Evolutionary conservation across 1,284 basidiomycete genomes (phyloP).

Genomic region (Stygiomarasmius scandens): DNA sequence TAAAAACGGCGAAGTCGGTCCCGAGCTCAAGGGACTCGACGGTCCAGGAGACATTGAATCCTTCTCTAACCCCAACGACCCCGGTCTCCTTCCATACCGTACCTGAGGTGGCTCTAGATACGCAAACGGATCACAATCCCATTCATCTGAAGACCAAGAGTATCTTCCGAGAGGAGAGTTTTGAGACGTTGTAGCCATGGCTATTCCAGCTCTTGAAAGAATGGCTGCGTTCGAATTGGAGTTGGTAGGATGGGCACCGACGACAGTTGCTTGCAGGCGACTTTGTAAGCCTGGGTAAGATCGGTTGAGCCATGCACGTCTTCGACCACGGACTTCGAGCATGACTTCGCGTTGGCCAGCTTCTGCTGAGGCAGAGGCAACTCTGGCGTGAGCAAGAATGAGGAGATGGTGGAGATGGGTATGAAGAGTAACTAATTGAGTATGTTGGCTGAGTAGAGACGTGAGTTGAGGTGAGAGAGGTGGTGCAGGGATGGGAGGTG

Average conservation of each 20-base stretch:
- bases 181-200: conserved; percentile 42
- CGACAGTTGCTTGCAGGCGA: conserved; percentile 11
- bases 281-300: conserved; percentile 32
- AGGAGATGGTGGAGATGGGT: conserved; percentile 45
- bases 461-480: conserved; percentile 7
- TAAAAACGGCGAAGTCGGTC: background rate
- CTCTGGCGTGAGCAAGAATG: conserved; percentile 36
- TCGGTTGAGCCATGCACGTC: conserved; percentile 58
- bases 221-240: background rate
- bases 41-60: background rate
- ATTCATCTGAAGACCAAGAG: conserved; percentile 39
- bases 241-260: background rate
- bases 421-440: conserved; percentile 30
- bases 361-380: conserved; percentile 39
- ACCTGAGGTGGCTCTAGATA: background rate
- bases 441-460: conserved; percentile 7
- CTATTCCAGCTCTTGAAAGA: background rate
- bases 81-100: background rate
- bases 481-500: conserved; percentile 10
- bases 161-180: conserved; percentile 39
- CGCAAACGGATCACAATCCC: conserved; percentile 24
- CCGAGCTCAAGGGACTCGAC: background rate
- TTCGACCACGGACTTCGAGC: conserved; percentile 51
- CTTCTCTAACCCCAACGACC: background rate
- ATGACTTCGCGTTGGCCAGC: conserved; percentile 41